These are phyloP conservation scores for Plasmodium reichenowi DNA, from an alignment of 169 alveolate species.

Conservation along the genomic window DNA sequence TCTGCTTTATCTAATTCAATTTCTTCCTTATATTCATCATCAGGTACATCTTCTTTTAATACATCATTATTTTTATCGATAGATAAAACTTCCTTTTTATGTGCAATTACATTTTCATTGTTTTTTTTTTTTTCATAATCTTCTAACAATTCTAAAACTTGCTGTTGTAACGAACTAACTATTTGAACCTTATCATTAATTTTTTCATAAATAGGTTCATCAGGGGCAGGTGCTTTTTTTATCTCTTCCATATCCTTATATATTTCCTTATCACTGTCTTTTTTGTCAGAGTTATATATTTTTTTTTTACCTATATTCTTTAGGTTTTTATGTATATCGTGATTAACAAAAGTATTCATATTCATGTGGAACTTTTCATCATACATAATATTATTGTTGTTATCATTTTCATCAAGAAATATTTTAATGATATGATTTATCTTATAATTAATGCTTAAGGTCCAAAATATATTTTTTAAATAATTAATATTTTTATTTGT, in stretches of 20 bases:
- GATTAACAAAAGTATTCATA: too few relatives aligned
- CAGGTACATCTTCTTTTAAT: background rate
- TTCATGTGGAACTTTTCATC: too few relatives aligned
- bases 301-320: too few relatives aligned
- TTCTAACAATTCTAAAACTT: conserved; percentile 52
- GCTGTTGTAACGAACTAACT: conserved; percentile 6
- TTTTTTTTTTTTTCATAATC: conserved; percentile 43
- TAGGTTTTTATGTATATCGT: too few relatives aligned
- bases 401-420: conserved; percentile 46
- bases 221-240: too few relatives aligned
- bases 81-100: conserved; percentile 1
- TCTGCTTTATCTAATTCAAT: background rate
- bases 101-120: too few relatives aligned
- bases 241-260: too few relatives aligned
- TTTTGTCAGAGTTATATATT: too few relatives aligned
- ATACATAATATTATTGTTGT: background rate
- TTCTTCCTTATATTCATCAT: too few relatives aligned
- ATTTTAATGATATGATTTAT: conserved; percentile 55
- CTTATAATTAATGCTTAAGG: conserved; percentile 68
- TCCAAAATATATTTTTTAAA: conserved; percentile 75
- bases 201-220: too few relatives aligned
- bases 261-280: too few relatives aligned
- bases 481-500: conserved; percentile 52
- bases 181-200: background rate
- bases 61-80: background rate